Evolutionary conservation across 1,284 basidiomycete species (phyloP).

Genomic region (Vanrija sp.): DNA sequence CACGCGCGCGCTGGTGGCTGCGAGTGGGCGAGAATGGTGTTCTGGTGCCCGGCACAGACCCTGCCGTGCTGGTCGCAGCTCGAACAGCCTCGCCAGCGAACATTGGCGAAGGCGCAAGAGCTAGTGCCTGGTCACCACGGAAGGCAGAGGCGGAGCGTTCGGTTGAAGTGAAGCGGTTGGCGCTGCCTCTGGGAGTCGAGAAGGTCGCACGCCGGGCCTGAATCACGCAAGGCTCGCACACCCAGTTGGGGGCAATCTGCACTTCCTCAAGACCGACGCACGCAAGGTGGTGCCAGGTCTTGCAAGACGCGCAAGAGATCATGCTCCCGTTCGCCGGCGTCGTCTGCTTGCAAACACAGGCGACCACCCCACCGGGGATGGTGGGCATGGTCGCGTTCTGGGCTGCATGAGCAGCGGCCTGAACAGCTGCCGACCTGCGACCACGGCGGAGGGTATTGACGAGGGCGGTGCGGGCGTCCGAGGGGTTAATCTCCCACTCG

Average conservation of each 20-base stretch:
- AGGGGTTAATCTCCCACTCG: constrained; percentile 8
- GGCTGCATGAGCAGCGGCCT: background rate
- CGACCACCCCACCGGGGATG: constrained; percentile 26
- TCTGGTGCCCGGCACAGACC: constrained; percentile 21
- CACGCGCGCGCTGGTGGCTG: constrained; percentile 27
- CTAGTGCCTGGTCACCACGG: constrained; percentile 37
- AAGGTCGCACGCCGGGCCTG: constrained; percentile 21
- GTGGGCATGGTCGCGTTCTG: too few species aligned
- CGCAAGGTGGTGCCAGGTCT: constrained; percentile 40
- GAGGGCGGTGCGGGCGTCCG: constrained; percentile 16
- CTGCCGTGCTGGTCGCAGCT: constrained; percentile 16
- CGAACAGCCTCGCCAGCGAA: constrained; percentile 24
- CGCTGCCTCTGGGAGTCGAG: constrained; percentile 24
- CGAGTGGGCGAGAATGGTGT: constrained; percentile 24
- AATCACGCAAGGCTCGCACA: constrained; percentile 32
- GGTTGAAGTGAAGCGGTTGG: constrained; percentile 14
- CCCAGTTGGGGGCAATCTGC: constrained; percentile 29
- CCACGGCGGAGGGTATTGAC: constrained; percentile 7
- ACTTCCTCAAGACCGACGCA: constrained; percentile 37
- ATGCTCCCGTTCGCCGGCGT: constrained; percentile 23
- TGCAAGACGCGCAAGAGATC: constrained; percentile 36
- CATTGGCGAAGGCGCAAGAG: constrained; percentile 44
- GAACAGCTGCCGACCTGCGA: background rate
- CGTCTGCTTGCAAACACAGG: constrained; percentile 31
- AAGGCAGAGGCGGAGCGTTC: constrained; percentile 36